Base-by-base conservation (phyloP, 208 protist species). In the Acanthamoeba healyi region DNA sequence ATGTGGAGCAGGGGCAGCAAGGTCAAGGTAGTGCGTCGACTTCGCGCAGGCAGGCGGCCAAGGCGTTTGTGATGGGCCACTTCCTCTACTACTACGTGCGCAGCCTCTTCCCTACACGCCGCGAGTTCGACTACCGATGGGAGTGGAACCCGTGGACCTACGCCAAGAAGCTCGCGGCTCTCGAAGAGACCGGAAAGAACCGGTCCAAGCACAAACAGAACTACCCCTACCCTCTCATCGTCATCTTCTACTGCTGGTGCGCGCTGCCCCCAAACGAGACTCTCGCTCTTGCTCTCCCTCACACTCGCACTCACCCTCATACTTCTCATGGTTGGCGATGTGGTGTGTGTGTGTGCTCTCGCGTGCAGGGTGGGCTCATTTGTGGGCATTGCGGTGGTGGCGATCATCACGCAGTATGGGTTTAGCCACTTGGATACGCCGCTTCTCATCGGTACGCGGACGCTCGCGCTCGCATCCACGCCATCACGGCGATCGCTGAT, bases 161-260 rank as follows among this genome's bases (percentile, higher is more conserved):
- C 42, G 44, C n/a, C 77, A 49, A 61, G 29, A 86, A 86, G 77
- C 26, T 49, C 32, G 29, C 34, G 10, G 77, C 77, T 5, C 77
- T 86, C 29, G 77, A 49, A n/a, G 77, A 86, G 44, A 86, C 77
- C n/a, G 77, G 77, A 40, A 49, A 58, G 44, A 86, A 86, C 77
- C 26, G 77, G 19, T 86, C 77, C 22, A 86, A 49, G 44, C 77
- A 86, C 77, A 86, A 86, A 44, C 77, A 86, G 44, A 86, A 86
- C 77, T 86, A 86, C 44, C 77, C 77, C 77, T 54, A 61, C 26
- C 77, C 77, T 32, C 77, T 86, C 77, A 49, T 86, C 77, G 77
- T 86, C 44, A 86, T 86, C 77, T 40, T 86, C 77, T 86, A 86
- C 44, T 61, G 44, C 77, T 86, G 77, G 77, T 86, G 38, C 67